Base-by-base conservation (phyloP, 1,139 yeast genomes). In the Pichia sp. region DNA sequence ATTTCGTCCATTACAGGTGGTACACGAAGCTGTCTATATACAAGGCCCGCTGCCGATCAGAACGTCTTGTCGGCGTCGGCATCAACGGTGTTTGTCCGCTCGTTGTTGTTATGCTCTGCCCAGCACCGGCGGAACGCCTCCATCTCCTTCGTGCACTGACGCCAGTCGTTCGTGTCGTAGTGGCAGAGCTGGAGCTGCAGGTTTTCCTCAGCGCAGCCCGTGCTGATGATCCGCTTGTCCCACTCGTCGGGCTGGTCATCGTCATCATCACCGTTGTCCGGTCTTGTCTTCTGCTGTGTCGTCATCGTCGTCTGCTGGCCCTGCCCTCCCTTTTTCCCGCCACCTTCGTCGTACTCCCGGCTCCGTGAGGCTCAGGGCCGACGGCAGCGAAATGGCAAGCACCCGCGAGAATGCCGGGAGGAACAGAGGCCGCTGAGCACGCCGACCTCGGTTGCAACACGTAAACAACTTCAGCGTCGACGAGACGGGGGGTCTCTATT, bases 151-250 rank as follows among this genome's bases (percentile, higher is more conserved):
- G 78, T 60, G 60, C 95, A 86, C 64, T 81, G 71, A 57, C 95
- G 71, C 95, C 95, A 86, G 65, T 86, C 95, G 3, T 85, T 83
- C 0, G 82, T 84, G 58, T 86, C 93, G 7, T 91, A 90, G 64
- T 85, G 91, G 58, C 95, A 86, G 30, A 86, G 67, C 58, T 83
- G 89, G 26, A 86, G 69, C 36, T 76, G 78, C 58, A 83, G 66
- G 62, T 86, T 86, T 63, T 86, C 89, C 46, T 74, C 82, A 44
- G 80, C 79, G 62, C 95, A 86, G 0, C 95, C 95, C 0, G 95
- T 85, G 26, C 81, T 74, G 28, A 79, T 76, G 49, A 86, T 86
- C 49, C 95, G 66, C 63, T 81, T 74, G 63, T 86, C 93, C 93
- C 85, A 80, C 57, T 82, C 89, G 63, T 83, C 89, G 1, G 87